Evolutionary conservation across 2,329 filamentous ascomycete genomes (phyloP).

Genomic region (Dothideomycetidae sp.): DNA sequence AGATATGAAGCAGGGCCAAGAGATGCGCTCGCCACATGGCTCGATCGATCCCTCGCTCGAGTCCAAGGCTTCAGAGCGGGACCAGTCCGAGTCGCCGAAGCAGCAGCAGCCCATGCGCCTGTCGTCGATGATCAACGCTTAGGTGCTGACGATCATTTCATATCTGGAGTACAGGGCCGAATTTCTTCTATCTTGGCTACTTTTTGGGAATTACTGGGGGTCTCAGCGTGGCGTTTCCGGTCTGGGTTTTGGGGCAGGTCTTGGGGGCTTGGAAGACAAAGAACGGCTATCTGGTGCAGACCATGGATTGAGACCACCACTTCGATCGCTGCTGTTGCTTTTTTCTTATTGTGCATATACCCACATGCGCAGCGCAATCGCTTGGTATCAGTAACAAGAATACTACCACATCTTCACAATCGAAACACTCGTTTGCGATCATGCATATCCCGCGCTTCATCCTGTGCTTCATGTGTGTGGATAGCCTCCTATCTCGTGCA

Average conservation of each 20-base stretch:
- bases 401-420: constrained; percentile 1
- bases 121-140: constrained; percentile 22
- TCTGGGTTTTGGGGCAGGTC: constrained; percentile 4
- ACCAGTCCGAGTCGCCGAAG: constrained; percentile 22
- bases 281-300: constrained; percentile 2
- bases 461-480: too few species aligned
- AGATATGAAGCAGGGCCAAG: neutral
- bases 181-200: constrained; percentile 4
- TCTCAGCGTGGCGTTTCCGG: neutral
- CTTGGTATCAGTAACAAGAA: constrained; percentile 1
- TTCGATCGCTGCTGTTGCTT: constrained; percentile 9
- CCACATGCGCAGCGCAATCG: constrained; percentile 11
- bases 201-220: neutral
- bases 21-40: constrained; percentile 3
- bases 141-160: constrained; percentile 1
- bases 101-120: constrained; percentile 28
- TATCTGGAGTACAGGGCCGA: too few species aligned
- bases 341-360: constrained; percentile 12
- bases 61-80: constrained; percentile 10
- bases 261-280: neutral
- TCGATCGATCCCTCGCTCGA: constrained; percentile 5
- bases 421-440: neutral
- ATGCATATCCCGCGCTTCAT: neutral
- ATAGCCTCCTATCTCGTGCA: neutral
- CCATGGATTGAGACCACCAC: neutral